Evolutionary conservation across 163 green algal species (phyloP).

Genomic region (Chloroidium sp.): DNA sequence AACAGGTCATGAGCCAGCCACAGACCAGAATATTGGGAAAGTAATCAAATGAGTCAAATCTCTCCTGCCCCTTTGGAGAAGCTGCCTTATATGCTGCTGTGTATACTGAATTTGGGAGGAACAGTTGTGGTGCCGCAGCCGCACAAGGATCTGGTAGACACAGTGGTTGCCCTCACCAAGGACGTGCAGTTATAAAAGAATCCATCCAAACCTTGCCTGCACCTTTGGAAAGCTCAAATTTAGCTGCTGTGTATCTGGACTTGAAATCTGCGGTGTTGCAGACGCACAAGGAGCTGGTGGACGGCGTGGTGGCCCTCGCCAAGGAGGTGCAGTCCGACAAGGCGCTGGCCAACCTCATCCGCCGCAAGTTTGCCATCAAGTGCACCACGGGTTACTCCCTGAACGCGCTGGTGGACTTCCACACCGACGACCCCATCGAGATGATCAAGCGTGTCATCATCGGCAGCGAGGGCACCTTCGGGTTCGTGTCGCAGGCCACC

Average conservation of each 20-base stretch:
- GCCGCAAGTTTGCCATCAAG: slow-evolving; percentile 97
- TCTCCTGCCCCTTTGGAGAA: no score
- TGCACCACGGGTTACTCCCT: slow-evolving; percentile 96
- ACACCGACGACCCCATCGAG: slow-evolving; percentile 81
- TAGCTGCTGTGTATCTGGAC: not conserved
- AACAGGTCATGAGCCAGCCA: no score
- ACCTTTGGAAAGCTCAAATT: not conserved
- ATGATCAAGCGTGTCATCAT: slow-evolving; percentile 95
- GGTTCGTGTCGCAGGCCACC: slow-evolving; percentile 78
- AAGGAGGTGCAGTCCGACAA: slow-evolving; percentile 64
- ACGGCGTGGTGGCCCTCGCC: slow-evolving; percentile 64
- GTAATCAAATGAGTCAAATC: no score
- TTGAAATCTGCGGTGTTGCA: slow-evolving; percentile 13
- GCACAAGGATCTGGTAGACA: no score
- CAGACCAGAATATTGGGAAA: no score
- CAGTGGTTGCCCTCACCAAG: no score
- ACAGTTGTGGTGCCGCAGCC: no score
- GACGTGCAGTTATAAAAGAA: no score
- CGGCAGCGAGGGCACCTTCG: slow-evolving; percentile 88
- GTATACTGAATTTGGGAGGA: no score
- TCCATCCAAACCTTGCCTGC: not conserved
- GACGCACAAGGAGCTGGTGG: slow-evolving; percentile 61
- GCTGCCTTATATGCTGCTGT: no score
- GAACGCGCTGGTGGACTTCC: slow-evolving; percentile 94
- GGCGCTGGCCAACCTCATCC: slow-evolving; percentile 77